Percentiles rank a stretch among this genome's conserved stretches.
These are phyloP conservation scores for Starmerella kuoi DNA, from an alignment of 805 yeast species.

Conservation along the genomic window DNA sequence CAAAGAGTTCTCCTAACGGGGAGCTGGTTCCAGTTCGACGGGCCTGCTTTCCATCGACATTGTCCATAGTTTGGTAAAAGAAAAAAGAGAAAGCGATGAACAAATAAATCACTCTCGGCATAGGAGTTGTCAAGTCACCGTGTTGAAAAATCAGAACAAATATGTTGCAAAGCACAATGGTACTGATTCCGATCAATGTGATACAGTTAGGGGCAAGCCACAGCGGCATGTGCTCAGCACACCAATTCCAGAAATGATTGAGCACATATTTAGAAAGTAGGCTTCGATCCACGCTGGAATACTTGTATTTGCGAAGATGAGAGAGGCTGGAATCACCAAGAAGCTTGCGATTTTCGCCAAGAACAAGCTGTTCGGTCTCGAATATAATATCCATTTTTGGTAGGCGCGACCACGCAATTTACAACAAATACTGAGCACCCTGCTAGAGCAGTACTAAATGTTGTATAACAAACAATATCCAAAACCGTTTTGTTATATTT, in stretches of 20 bases:
- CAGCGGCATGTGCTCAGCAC: constrained; percentile 68
- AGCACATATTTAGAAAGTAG: constrained; percentile 61
- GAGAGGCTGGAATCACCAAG: constrained; percentile 21
- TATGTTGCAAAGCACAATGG: constrained; percentile 50
- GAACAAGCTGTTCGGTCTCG: constrained; percentile 23
- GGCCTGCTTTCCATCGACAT: constrained; percentile 94
- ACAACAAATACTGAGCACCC: too few relatives aligned
- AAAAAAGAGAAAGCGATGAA: constrained; percentile 72
- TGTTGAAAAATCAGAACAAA: constrained; percentile 65
- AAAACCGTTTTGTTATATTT: not conserved
- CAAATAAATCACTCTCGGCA: constrained; percentile 69
- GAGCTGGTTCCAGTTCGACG: constrained; percentile 88
- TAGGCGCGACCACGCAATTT: too few relatives aligned
- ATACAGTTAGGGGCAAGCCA: constrained; percentile 93
- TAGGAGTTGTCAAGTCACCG: constrained; percentile 37
- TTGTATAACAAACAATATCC: not conserved
- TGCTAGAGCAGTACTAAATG: too few relatives aligned
- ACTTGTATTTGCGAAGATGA: constrained; percentile 22
- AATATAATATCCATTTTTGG: constrained; percentile 19
- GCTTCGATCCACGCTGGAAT: constrained; percentile 59
- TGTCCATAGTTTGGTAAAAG: constrained; percentile 92
- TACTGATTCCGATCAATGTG: constrained; percentile 67
- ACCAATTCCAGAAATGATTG: constrained; percentile 75
- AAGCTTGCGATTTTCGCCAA: constrained; percentile 20
- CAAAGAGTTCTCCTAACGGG: constrained; percentile 90